Conservation (phyloP, 352 stramenopile species). For the Albugo candida region DNA sequence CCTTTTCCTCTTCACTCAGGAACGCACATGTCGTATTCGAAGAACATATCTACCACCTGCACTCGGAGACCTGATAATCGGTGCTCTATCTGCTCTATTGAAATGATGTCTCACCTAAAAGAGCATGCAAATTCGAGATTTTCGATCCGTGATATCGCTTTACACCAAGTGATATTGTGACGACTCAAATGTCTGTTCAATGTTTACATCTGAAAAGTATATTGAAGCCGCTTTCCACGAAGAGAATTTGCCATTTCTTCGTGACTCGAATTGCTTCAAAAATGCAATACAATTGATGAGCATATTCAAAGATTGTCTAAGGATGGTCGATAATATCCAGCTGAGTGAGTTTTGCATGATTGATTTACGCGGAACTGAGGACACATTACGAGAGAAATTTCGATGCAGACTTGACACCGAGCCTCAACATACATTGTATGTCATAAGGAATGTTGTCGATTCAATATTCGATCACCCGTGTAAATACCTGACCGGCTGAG, state of each 20-base stretch:
- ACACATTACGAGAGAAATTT: too few relatives aligned
- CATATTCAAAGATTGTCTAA: constrained; percentile 4
- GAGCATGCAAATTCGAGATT: constrained; percentile 11
- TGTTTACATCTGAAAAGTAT: constrained; percentile 8
- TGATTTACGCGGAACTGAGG: too few relatives aligned
- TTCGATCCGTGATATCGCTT: constrained; percentile 10
- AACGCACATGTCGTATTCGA: constrained; percentile 8
- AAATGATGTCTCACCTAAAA: constrained; percentile 4
- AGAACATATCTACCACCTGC: constrained; percentile 3
- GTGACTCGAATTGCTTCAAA: constrained; percentile 9
- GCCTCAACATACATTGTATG: too few relatives aligned
- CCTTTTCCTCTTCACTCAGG: constrained; percentile 10
- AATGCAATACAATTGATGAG: constrained; percentile 4
- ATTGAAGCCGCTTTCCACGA: constrained; percentile 8
- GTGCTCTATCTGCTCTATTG: constrained; percentile 2
- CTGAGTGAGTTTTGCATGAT: neutral
- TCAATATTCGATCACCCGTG: too few relatives aligned
- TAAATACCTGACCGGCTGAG: too few relatives aligned
- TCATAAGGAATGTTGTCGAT: too few relatives aligned
- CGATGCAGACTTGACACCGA: too few relatives aligned
- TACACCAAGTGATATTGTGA: constrained; percentile 7
- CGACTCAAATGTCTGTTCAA: constrained; percentile 6
- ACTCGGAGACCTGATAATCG: constrained; percentile 6
- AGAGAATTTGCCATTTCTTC: constrained; percentile 3
- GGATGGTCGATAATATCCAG: constrained; percentile 3